These are phyloP conservation scores for Arabidopsis thaliana DNA, from an alignment of 345 rosid genomes.

Conservation along the genomic window DNA sequence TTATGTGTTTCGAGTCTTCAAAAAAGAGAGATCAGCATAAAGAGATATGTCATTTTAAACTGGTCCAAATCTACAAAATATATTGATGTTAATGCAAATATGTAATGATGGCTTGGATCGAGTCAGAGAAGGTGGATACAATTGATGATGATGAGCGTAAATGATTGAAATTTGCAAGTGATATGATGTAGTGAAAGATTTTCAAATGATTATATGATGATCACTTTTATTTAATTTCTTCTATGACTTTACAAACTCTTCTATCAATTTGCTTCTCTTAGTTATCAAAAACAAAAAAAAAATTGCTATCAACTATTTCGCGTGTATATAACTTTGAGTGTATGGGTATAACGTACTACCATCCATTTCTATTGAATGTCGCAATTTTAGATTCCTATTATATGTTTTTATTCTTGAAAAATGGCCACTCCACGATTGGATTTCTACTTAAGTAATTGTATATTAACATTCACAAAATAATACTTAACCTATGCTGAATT, in stretches of 20 bases:
- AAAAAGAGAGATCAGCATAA: not conserved
- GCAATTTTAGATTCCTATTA: not conserved
- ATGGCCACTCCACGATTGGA: not conserved
- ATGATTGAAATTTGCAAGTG: conserved; percentile 35
- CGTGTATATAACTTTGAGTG: conserved; percentile 17
- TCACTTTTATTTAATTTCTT: conserved; percentile 26
- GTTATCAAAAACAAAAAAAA: not conserved
- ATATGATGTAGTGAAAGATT: conserved; percentile 34
- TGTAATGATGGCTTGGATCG: conserved; percentile 13
- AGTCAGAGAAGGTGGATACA: conserved; percentile 44
- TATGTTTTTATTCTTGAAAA: not conserved
- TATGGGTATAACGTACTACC: conserved; percentile 17
- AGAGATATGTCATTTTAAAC: not conserved
- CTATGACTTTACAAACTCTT: conserved; percentile 22
- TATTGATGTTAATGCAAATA: not conserved
- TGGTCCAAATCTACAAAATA: not conserved
- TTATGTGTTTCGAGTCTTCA: not conserved
- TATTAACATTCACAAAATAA: too few relatives aligned
- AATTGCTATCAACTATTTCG: too few relatives aligned
- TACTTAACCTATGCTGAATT: too few relatives aligned
- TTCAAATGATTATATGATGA: conserved; percentile 37
- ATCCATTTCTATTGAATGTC: not conserved
- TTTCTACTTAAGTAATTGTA: not conserved
- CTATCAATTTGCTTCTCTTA: conserved; percentile 9
- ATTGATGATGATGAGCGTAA: conserved; percentile 39